Base-by-base conservation (phyloP, 768 basidiomycete species). In the Leccinum barrowsii region DNA sequence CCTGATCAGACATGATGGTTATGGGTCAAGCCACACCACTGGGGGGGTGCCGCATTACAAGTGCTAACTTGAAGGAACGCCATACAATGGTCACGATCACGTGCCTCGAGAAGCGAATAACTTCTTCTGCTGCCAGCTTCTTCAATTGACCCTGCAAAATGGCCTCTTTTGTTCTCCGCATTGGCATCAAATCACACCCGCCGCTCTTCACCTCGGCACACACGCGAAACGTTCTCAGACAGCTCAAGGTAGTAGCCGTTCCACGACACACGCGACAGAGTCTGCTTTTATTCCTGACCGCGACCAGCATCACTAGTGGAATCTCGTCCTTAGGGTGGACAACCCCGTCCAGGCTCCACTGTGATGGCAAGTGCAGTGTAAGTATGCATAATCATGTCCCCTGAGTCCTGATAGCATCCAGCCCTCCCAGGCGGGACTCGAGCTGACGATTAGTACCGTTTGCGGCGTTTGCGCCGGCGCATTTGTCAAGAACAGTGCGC, bases 401-500 rank as follows among this genome's bases (percentile, higher is more conserved):
- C 21, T 22, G n/a, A 56, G 5, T 28, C 37, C 53, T 61, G 57
- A 62, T 59, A 32, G 13, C n/a, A 19, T 50, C 50, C 53, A 59
- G n/a, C 54, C 60, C 50, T 26, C 67, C 6, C 49, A 54, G 34
- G 21, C 63, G 10, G 26, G 15, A 8, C 63, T 88, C 67, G 88
- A 96, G 63, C 82, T 98, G 26, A 79, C 86, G 0, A 97, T 98
- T 69, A 96, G 96, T 11, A 91, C 93, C 5, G 86, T 90, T 0
- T 83, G 86, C 56, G 96, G 96, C 0, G 70, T 98, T 44, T 97
- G 93, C 66, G 85, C 92, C 0, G 96, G 96, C 0, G 81, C 98
- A 0, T 98, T 98, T 68, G 78, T 96, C 65, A 98, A 97, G 76
- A 98, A 96, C 72, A 95, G 96, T n/a, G 84, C 87, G 7, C 91